These are phyloP conservation scores for Capsella rubella DNA, from an alignment of 441 rosid genomes.

Conservation along the genomic window DNA sequence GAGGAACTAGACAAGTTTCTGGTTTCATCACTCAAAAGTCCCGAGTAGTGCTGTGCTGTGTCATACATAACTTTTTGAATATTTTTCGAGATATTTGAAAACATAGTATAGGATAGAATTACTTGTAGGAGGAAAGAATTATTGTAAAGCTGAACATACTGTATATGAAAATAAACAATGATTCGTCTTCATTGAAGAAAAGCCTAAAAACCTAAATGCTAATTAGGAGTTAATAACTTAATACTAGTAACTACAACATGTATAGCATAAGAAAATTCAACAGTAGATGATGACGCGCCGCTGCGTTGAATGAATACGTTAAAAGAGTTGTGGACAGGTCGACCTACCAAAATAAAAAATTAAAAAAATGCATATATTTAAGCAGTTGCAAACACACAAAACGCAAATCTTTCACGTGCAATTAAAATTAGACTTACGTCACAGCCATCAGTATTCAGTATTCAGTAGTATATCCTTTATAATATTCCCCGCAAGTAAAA, in stretches of 20 bases:
- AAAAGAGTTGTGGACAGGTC: slow-evolving; percentile 16
- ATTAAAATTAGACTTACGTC: slow-evolving; percentile 9
- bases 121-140: no score
- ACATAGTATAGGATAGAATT: neutral
- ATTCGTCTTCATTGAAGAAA: neutral
- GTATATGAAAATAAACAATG: no score
- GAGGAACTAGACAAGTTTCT: no score
- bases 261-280: slow-evolving; percentile 5
- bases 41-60: no score
- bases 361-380: slow-evolving; percentile 8
- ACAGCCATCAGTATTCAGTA: slow-evolving; percentile 15
- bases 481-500: slow-evolving; percentile 25
- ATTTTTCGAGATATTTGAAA: neutral
- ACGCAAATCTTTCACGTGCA: slow-evolving; percentile 42
- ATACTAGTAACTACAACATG: no score
- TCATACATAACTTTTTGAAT: no score
- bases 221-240: no score
- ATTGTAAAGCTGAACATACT: no score
- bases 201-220: neutral
- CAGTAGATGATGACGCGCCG: slow-evolving; percentile 18
- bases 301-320: neutral
- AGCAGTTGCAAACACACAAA: slow-evolving; percentile 19
- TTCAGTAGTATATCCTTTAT: slow-evolving; percentile 16
- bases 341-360: slow-evolving; percentile 33
- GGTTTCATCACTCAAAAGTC: no score